Conservation (phyloP, 257 asterid species). For the Solanum acaule region DNA sequence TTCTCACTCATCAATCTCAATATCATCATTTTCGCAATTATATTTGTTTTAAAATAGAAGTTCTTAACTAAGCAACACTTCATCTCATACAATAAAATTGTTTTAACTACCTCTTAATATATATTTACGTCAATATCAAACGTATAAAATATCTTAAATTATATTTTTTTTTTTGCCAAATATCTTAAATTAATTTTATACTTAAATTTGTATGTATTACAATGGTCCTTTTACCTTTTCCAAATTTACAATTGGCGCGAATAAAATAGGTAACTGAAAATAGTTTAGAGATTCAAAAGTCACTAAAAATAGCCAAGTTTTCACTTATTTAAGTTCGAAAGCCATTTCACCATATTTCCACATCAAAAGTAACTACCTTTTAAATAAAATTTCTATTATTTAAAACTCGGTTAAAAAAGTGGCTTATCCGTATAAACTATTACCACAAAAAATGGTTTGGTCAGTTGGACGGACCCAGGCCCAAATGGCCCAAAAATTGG, state of each 20-base stretch:
- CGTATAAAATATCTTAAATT: too few relatives aligned
- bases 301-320: background rate
- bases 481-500: background rate
- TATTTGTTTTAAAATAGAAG: too few relatives aligned
- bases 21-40: accelerated
- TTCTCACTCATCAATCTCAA: background rate
- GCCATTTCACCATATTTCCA: background rate
- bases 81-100: too few relatives aligned
- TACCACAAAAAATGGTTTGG: background rate
- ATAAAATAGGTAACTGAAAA: background rate
- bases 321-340: background rate
- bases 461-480: background rate
- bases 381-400: background rate
- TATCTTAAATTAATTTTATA: too few relatives aligned
- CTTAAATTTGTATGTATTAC: background rate
- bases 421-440: background rate
- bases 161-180: too few relatives aligned
- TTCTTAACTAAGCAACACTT: background rate
- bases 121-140: too few relatives aligned
- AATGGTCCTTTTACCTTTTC: background rate
- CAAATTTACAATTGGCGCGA: background rate
- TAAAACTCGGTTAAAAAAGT: background rate
- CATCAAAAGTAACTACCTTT: background rate
- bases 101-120: background rate
- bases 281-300: background rate